Evolutionary conservation across 306 rosid genomes (phyloP), one percentile per base, ranked within the genome.

Genomic region (cucumber (Cucumis sativus)): DNA sequence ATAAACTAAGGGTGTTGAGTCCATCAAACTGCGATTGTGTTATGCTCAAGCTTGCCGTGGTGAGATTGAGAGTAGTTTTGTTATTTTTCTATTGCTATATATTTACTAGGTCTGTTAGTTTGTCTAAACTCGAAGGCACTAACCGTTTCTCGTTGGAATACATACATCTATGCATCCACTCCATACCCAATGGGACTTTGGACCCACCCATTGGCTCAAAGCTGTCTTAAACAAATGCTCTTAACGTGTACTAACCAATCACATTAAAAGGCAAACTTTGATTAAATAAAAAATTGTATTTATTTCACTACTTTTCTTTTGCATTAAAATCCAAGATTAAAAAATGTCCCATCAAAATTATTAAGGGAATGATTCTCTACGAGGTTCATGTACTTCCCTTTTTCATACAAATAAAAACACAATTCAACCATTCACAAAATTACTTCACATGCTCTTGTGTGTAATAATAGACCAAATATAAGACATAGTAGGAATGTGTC

Each of bases 371-470:
- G 77, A 72, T 72, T 49, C 47, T 51, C 62, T 72, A 52, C 47
- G 61, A 30, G 47, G 77, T 51, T 72, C 62, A 72, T 72, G 62
- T 72, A 72, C 77, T 72, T 51, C 23, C 59, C 57, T 25, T 70
- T 67, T 25, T 0, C 76, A 23, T 23, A 13, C 58, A 45, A 11
- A 71, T 17, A 15, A 37, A 20, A 49, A 71, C 43, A 15, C 20
- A 11, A 39, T 68, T 41, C 30, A 66, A 66, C 17, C 52, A 33
- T 66, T 66, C 52, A 63, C 69, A 62, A 15, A 62, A 10, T 62
- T 62, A 40, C 45, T 62, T 63, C 43, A 30, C 43, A 30, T 63
- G 43, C 12, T 14, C 17, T 30, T 60, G 33, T 35, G 12, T 7
- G 3, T 15, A 63, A 63, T 33, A 8, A 64, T 35, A 16, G 25